phyloP scores from a whole-genome alignment of 257 asterid species.

The Scutellaria minor region DNA sequence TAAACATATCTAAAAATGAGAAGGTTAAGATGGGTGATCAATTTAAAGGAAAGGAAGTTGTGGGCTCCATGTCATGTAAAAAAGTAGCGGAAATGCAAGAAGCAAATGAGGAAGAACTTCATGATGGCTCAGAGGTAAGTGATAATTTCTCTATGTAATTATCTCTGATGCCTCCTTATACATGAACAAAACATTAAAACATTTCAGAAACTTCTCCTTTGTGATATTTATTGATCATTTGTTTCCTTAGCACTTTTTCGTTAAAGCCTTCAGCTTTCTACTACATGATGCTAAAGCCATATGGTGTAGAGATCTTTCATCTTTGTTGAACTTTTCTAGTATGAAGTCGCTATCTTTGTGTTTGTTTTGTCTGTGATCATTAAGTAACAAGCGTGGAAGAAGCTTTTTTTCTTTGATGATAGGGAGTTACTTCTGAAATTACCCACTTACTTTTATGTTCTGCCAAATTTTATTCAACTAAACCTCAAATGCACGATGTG shows the following conservation, averaged over 20 bases:
- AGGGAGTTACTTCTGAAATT: no score
- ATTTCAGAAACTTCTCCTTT: constrained; percentile 12
- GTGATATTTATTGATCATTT: neutral
- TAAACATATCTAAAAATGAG: constrained; percentile 46
- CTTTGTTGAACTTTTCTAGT: no score
- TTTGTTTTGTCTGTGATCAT: no score
- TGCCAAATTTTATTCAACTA: no score
- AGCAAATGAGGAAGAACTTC: constrained; percentile 36
- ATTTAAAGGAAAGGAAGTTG: neutral
- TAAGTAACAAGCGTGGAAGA: no score
- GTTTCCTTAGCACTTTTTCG: neutral
- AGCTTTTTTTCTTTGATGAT: no score
- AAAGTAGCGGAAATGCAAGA: neutral
- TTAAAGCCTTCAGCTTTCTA: neutral
- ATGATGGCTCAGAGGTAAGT: constrained; percentile 58
- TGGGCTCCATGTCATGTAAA: constrained; percentile 32
- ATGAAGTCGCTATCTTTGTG: no score
- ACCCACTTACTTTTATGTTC: no score
- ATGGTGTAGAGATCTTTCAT: neutral
- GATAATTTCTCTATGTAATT: constrained; percentile 25
- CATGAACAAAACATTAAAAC: neutral
- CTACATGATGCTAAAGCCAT: neutral
- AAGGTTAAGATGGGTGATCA: constrained; percentile 37
- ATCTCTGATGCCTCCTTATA: no score
- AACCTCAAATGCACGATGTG: no score